Conservation (phyloP, 108 stramenopile genomes). For the Fragilaria radians region DNA sequence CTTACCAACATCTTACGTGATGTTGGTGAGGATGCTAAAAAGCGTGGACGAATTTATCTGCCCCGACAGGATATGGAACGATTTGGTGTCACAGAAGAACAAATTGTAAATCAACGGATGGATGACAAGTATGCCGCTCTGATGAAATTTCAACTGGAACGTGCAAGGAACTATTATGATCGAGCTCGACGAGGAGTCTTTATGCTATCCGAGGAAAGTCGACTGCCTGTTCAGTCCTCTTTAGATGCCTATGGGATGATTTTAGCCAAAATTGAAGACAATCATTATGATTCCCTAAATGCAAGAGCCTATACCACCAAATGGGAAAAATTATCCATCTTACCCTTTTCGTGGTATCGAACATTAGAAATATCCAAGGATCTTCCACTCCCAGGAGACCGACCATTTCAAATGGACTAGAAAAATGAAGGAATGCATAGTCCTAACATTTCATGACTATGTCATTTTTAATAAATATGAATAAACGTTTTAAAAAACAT, state of each 20-base stretch:
- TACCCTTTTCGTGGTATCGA: conserved; percentile 92
- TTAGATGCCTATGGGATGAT: conserved; percentile 93
- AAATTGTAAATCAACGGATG: conserved; percentile 82
- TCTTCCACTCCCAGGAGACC: conserved; percentile 73
- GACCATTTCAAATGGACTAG: too few species aligned
- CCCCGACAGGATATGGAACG: conserved; percentile 83
- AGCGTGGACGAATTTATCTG: conserved; percentile 90
- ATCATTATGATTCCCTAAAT: conserved; percentile 91
- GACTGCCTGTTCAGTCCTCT: conserved; percentile 87
- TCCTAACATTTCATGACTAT: too few species aligned
- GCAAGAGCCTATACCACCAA: conserved; percentile 94
- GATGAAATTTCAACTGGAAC: conserved; percentile 93
- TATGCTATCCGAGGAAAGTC: conserved; percentile 84
- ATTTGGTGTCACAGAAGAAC: conserved; percentile 90
- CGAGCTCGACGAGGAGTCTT: conserved; percentile 87
- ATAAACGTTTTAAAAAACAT: too few species aligned
- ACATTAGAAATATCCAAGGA: conserved; percentile 68
- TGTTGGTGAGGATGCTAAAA: conserved; percentile 93
- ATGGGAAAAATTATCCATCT: conserved; percentile 90
- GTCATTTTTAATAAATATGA: too few species aligned
- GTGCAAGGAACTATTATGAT: conserved; percentile 92
- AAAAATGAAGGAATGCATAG: too few species aligned
- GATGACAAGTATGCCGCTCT: conserved; percentile 87
- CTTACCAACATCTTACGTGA: conserved; percentile 97
- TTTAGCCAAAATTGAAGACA: conserved; percentile 90